Evolutionary conservation across 2,329 filamentous ascomycete species (phyloP), one percentile per base, ranked within the genome.

Genomic region (Epichloe gansuensis): DNA sequence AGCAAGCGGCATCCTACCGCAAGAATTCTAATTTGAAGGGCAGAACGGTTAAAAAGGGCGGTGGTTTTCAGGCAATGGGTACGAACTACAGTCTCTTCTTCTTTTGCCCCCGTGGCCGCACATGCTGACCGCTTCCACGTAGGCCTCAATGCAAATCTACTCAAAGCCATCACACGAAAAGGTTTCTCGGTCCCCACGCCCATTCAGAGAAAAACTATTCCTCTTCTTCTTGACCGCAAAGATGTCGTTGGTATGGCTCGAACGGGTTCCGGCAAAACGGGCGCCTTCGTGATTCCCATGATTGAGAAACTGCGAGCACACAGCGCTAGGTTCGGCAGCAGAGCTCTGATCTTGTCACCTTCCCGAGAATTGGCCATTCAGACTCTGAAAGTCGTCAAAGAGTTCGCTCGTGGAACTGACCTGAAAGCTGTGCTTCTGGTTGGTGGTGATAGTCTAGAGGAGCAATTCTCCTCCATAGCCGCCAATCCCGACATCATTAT

Each of bases 211-310:
- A 97, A 97, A 70, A 88, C 93, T 2, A 95, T 98, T 47, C 94
- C 93, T 4, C 75, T 97, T 52, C 82, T 98, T 52, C 75, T 97
- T 60, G 87, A 94, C 56, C 81, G 86, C 51, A 88, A 90, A 70
- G 93, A 98, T 76, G 88, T 97, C n/a, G 91, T 98, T 25, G 94
- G 91, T 59, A 98, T 98, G 93, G 93, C 93, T 7, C 80, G 94
- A 59, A 98, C 94, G n/a, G 93, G 93, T 66, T 97, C 91, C 21
- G 93, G 93, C 73, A 98, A 98, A 75, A 98, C 94, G 1, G 93
- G 91, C 1, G 93, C 93, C 23, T 98, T 98, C 68, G 90, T 97
- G 28, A 94, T 98, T 58, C 93, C 93, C 44, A 95, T 98, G 91
- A 90, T 98, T 56, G 89, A 98, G 72, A 87, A 85, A 59, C 74